Conservation (phyloP, 208 protist genomes). For the Trypanosoma scelopori region DNA sequence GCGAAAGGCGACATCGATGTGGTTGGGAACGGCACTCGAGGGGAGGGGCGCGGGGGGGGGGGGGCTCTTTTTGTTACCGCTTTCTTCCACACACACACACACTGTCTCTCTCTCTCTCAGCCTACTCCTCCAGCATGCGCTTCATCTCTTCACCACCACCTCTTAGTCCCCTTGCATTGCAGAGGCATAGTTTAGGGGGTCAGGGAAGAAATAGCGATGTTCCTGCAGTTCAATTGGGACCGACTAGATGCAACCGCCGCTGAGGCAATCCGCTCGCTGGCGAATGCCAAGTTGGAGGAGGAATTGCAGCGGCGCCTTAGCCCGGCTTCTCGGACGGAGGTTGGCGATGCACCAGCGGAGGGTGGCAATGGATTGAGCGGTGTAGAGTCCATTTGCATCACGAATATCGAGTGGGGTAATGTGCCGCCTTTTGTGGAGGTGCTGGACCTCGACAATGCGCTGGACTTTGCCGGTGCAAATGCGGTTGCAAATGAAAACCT, state of each 20-base stretch:
- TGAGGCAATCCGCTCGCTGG: conserved; percentile 53
- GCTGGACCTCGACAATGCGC: conserved; percentile 61
- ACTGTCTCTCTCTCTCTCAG: too few species aligned
- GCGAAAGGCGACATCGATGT: too few species aligned
- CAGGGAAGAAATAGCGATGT: conserved; percentile 7
- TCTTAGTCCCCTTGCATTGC: too few species aligned
- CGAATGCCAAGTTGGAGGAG: conserved; percentile 53
- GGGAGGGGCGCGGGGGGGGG: too few species aligned
- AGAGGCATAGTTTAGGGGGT: too few species aligned
- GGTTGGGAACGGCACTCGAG: too few species aligned
- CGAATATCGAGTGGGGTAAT: conserved; percentile 67
- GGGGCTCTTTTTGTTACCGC: too few species aligned
- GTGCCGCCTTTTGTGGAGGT: conserved; percentile 71
- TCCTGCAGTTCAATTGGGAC: conserved; percentile 67
- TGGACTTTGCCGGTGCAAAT: conserved; percentile 18
- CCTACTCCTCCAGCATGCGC: too few species aligned
- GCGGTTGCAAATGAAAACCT: too few species aligned
- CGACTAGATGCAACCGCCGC: conserved; percentile 68
- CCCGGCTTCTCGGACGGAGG: neutral
- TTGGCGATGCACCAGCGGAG: neutral
- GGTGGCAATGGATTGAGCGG: neutral
- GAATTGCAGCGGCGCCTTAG: conserved; percentile 11
- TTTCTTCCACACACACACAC: too few species aligned
- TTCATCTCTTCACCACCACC: too few species aligned
- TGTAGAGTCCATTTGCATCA: conserved; percentile 55